Conservation (phyloP, 345 rosid species). For the Brassica napus region Da-Ae NC_063435.1:26745501-26746000, state of each 20-base stretch:
- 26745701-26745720: slow-evolving; percentile 10
- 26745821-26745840: not conserved
- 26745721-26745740: slow-evolving; percentile 10
- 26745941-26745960: no score
- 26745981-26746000: no score
- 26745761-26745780: slow-evolving; percentile 3
- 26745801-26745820: slow-evolving; percentile 22
- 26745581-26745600: not conserved
- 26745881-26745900: no score
- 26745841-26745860: slow-evolving; percentile 31
- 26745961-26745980: no score
- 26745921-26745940: no score
- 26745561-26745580: not conserved
- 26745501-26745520: no score
- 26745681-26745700: slow-evolving; percentile 18
- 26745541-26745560: slow-evolving; percentile 5
- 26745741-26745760: slow-evolving; percentile 28
- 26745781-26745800: not conserved
- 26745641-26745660: slow-evolving; percentile 16
- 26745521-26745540: slow-evolving; percentile 12
- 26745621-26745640: not conserved
- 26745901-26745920: no score
- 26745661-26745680: slow-evolving; percentile 20
- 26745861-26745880: no score
- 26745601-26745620: not conserved